Conservation (phyloP, 208 protist species). For the Endotrypanum monterogeii region DNA sequence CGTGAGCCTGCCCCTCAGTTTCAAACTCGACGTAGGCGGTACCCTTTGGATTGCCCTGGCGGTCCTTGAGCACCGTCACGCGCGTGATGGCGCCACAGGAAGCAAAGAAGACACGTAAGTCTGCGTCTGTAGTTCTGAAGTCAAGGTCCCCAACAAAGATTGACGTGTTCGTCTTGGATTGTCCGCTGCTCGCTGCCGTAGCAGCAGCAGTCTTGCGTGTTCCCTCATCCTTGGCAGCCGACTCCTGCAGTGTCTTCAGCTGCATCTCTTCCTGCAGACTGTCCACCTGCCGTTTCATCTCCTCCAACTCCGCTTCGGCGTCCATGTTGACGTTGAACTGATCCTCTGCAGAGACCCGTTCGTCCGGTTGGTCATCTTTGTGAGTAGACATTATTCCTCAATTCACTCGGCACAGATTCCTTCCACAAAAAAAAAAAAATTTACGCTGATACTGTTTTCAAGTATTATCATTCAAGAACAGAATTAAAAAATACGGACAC, state of each 20-base stretch:
- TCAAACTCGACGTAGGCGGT: constrained; percentile 94
- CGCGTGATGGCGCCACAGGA: constrained; percentile 88
- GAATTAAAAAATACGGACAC: too few relatives aligned
- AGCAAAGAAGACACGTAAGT: constrained; percentile 92
- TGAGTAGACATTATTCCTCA: constrained; percentile 25
- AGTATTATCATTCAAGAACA: too few relatives aligned
- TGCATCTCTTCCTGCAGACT: constrained; percentile 87
- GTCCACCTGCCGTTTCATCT: constrained; percentile 81
- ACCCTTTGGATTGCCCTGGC: constrained; percentile 91
- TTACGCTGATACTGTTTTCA: too few relatives aligned
- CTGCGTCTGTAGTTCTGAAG: constrained; percentile 82
- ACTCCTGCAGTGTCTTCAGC: constrained; percentile 80
- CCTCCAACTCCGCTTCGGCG: constrained; percentile 74
- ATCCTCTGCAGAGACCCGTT: constrained; percentile 29
- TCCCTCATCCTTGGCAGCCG: constrained; percentile 81
- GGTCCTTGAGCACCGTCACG: constrained; percentile 92
- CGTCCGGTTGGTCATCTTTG: constrained; percentile 19
- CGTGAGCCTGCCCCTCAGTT: constrained; percentile 75
- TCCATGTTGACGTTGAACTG: constrained; percentile 55
- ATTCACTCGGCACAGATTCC: neutral
- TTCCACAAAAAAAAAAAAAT: too few relatives aligned
- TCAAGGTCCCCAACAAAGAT: constrained; percentile 94
- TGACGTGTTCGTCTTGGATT: constrained; percentile 70
- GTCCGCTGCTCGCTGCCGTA: constrained; percentile 9
- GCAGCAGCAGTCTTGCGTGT: constrained; percentile 63